Conservation (phyloP, 2,329 filamentous ascomycete genomes). For the Microdochium trichocladiopsis region DNA sequence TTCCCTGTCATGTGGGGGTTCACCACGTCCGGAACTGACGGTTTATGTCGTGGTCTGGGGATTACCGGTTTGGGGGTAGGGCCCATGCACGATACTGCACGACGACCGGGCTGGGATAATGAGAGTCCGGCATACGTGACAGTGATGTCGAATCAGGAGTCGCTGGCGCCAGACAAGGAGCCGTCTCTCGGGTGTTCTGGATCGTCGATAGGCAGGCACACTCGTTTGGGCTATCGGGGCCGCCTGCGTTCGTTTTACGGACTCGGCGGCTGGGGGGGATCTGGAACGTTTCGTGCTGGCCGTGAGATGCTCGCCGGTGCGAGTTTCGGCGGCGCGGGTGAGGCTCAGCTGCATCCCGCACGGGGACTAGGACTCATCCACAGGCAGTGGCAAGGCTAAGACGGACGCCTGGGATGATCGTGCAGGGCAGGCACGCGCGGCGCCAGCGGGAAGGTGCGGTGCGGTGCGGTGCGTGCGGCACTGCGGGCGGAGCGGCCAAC, state of each 20-base stretch:
- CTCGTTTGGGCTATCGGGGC: no score
- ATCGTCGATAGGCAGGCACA: background rate
- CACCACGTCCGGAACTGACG: background rate
- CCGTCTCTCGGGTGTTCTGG: background rate
- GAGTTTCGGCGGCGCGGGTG: background rate
- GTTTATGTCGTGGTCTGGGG: background rate
- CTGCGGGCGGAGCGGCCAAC: background rate
- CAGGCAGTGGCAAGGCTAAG: background rate
- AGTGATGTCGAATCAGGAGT: background rate
- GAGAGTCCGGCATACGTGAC: background rate
- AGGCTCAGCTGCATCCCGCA: background rate
- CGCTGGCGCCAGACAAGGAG: background rate
- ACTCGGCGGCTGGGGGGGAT: no score
- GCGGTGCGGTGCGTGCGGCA: background rate
- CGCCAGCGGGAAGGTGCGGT: background rate
- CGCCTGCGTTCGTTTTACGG: no score
- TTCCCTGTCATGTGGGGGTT: background rate
- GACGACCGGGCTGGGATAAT: background rate
- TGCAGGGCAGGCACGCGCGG: background rate
- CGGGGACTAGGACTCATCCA: background rate
- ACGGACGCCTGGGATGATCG: background rate
- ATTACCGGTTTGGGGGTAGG: background rate
- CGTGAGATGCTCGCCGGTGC: background rate
- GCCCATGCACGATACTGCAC: background rate
- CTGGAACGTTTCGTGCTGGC: background rate